Evolutionary conservation across 352 stramenopile genomes (phyloP).

Genomic region (Thalassiosira sp.): DNA sequence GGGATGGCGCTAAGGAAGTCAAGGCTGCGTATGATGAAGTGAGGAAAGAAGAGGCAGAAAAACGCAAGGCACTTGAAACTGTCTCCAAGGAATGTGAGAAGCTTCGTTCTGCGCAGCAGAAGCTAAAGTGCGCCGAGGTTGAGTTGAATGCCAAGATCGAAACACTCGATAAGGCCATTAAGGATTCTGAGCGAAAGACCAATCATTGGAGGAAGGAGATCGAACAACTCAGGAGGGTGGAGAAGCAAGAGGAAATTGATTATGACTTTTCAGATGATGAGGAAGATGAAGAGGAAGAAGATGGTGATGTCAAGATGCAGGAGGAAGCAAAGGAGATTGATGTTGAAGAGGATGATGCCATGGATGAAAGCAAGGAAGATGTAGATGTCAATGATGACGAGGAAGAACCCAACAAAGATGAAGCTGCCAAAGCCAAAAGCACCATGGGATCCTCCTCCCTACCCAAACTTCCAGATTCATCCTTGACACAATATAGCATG

Average conservation of each 20-base stretch:
- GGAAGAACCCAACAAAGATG: slow-evolving; percentile 37
- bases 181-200: slow-evolving; percentile 90
- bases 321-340: slow-evolving; percentile 20
- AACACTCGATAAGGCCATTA: slow-evolving; percentile 90
- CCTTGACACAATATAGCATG: slow-evolving; percentile 88
- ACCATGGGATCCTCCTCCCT: slow-evolving; percentile 55
- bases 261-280: slow-evolving; percentile 74
- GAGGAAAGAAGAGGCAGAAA: slow-evolving; percentile 87
- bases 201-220: slow-evolving; percentile 84
- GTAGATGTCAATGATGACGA: slow-evolving; percentile 30
- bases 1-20: slow-evolving; percentile 90
- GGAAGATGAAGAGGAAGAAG: slow-evolving; percentile 74
- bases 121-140: slow-evolving; percentile 89
- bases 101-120: slow-evolving; percentile 88
- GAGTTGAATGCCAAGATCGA: slow-evolving; percentile 92
- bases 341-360: slow-evolving; percentile 51
- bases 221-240: slow-evolving; percentile 74
- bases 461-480: slow-evolving; percentile 83
- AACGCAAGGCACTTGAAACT: slow-evolving; percentile 84
- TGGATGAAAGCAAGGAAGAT: slow-evolving; percentile 44
- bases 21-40: slow-evolving; percentile 89
- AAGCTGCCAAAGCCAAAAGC: slow-evolving; percentile 20
- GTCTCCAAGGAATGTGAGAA: slow-evolving; percentile 74
- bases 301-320: slow-evolving; percentile 46
- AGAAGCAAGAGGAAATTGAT: slow-evolving; percentile 74